Evolutionary conservation across 768 basidiomycete genomes (phyloP).

Genomic region (Pholiota conissans): DNA sequence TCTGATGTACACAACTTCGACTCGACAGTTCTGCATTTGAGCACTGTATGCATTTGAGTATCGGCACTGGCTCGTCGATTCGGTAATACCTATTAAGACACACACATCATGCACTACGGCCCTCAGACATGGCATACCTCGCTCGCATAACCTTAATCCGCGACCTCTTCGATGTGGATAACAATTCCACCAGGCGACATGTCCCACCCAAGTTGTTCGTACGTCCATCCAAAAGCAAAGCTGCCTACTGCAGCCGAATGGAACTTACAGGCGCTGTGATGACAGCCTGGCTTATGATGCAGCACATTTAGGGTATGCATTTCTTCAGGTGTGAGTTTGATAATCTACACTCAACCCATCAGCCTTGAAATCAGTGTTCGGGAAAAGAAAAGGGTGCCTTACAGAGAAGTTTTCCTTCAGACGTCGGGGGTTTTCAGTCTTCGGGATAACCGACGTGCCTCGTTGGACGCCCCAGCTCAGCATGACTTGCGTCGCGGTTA

Average conservation of each 20-base stretch:
- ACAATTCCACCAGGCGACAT: background rate
- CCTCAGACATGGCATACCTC: too few species aligned
- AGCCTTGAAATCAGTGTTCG: background rate
- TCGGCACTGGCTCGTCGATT: too few species aligned
- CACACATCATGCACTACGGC: too few species aligned
- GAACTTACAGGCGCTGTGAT: background rate
- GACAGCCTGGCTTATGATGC: background rate
- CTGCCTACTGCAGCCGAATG: background rate
- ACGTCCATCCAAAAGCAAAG: constrained; percentile 1
- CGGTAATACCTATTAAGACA: too few species aligned
- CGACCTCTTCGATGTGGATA: background rate
- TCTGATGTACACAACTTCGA: too few species aligned
- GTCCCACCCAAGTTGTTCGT: constrained; percentile 5
- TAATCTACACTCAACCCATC: background rate
- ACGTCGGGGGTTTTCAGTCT: background rate
- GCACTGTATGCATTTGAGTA: too few species aligned
- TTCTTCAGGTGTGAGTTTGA: background rate
- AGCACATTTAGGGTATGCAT: background rate
- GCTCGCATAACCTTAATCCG: too few species aligned
- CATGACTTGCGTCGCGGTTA: background rate
- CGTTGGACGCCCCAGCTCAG: constrained; percentile 5
- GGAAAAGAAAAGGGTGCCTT: background rate
- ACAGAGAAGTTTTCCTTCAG: constrained; percentile 3
- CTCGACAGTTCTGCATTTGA: too few species aligned
- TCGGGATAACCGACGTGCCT: constrained; percentile 1